phyloP scores from a whole-genome alignment of 352 stramenopile genomes.

The Phytopythium boreale region DNA sequence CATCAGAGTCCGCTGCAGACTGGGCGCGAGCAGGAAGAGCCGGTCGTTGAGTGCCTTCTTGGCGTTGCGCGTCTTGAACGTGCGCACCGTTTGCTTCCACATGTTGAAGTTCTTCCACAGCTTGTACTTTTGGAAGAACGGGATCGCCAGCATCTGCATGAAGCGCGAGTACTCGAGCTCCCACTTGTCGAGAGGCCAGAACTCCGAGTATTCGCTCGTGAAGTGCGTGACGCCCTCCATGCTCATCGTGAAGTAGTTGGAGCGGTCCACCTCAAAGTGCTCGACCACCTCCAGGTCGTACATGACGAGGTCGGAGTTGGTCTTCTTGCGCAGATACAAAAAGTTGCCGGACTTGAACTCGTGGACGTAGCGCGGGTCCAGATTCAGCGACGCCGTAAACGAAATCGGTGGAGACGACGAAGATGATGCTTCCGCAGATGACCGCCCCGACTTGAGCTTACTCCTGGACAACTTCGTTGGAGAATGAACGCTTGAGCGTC shows the following conservation, averaged over 20 bases:
- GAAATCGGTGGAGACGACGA: conserved; percentile 24
- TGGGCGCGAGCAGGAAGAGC: conserved; percentile 88
- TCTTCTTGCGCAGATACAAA: conserved; percentile 71
- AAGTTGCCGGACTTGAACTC: conserved; percentile 84
- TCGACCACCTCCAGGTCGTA: conserved; percentile 83
- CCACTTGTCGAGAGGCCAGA: conserved; percentile 92
- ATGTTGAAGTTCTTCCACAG: conserved; percentile 94
- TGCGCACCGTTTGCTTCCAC: conserved; percentile 89
- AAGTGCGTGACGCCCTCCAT: conserved; percentile 92
- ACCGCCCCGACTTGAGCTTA: conserved; percentile 3
- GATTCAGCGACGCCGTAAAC: conserved; percentile 75
- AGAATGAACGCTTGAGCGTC: conserved; percentile 6
- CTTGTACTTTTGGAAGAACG: conserved; percentile 92
- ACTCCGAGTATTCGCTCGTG: conserved; percentile 82
- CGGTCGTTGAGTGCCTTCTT: conserved; percentile 76
- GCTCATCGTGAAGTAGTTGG: conserved; percentile 93
- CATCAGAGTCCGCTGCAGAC: conserved; percentile 81
- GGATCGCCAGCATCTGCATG: conserved; percentile 86
- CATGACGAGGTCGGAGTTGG: conserved; percentile 68
- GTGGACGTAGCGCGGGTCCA: conserved; percentile 66
- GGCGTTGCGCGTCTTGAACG: conserved; percentile 84
- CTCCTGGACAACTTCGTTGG: conserved; percentile 22
- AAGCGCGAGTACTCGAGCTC: conserved; percentile 92
- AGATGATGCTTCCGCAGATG: neutral
- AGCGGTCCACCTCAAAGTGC: conserved; percentile 78